phyloP scores from a whole-genome alignment of 805 yeast species.

The Naumovozyma castellii region DNA sequence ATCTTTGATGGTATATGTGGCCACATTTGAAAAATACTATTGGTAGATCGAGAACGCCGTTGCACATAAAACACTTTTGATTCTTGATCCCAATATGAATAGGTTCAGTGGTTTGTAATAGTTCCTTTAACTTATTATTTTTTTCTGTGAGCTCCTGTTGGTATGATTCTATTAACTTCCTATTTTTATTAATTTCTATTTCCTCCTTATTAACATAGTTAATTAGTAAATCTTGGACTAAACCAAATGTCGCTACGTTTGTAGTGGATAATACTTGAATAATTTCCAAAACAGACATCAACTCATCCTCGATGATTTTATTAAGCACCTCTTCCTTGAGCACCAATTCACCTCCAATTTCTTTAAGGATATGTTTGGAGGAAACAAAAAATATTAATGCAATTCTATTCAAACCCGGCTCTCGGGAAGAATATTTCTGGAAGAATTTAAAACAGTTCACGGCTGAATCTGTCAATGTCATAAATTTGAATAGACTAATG shows the following conservation, averaged over 20 bases:
- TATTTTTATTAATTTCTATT: constrained; percentile 59
- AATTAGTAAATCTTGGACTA: constrained; percentile 59
- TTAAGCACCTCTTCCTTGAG: constrained; percentile 40
- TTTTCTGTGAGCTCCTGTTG: constrained; percentile 53
- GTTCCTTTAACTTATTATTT: constrained; percentile 41
- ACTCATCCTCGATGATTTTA: constrained; percentile 40
- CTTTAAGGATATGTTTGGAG: constrained; percentile 38
- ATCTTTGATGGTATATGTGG: constrained; percentile 79
- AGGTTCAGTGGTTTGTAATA: constrained; percentile 34
- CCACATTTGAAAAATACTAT: constrained; percentile 75
- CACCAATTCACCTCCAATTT: constrained; percentile 43
- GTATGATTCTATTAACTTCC: constrained; percentile 57
- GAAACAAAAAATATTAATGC: constrained; percentile 60
- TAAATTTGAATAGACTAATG: constrained; percentile 41
- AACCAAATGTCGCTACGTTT: constrained; percentile 58
- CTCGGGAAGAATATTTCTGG: constrained; percentile 48
- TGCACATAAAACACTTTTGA: constrained; percentile 58
- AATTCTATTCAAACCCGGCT: constrained; percentile 55
- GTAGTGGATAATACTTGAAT: constrained; percentile 57
- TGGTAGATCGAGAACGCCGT: constrained; percentile 61
- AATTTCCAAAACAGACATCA: constrained; percentile 68
- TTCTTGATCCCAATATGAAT: constrained; percentile 40
- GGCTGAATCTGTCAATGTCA: constrained; percentile 50
- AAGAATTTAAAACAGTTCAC: constrained; percentile 48
- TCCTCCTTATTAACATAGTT: constrained; percentile 51